Evolutionary conservation across 1,139 yeast species (phyloP), one percentile per base, ranked within the genome.

Genomic region (Candida sp.): DNA sequence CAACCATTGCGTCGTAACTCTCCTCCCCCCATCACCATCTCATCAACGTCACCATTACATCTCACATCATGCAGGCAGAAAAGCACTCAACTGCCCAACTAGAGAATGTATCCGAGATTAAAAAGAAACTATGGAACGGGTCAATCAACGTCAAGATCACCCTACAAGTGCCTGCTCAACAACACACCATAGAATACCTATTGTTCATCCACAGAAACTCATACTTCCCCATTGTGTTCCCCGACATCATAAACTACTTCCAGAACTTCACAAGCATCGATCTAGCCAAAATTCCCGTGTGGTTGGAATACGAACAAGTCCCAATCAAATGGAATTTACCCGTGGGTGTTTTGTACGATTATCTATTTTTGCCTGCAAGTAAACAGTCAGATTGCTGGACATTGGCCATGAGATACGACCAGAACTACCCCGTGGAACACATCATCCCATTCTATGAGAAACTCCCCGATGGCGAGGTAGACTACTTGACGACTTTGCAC

Each of bases 321-420:
- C 91, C 96, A 0, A 53, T 92, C 28, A 78, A 81, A 44, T 92
- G 97, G 96, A 85, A 88, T 58, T 71, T 85, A 58, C 98, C 98
- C 0, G 69, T 87, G 5, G 97, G 97, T 0, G 72, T 88, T 4
- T 68, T 87, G 4, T 83, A 78, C 61, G 97, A 91, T 58, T 65
- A 77, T 25, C 65, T 80, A 49, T 71, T 74, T 23, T 50, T 65
- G 12, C 65, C 66, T 2, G 50, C 47, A 5, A 47, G 46, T 4
- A 25, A 44, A 11, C 41, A 42, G 1, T 44, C 43, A 40, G 39
- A 51, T 31, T 52, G 58, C 9, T 89, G 96, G 93, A 69, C 67
- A 3, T 58, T 90, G 12, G 60, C 62, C 0, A 63, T 88, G 38
- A 77, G 72, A 41, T 62, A 69, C 49, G 65, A 70, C 32, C 17